These are phyloP conservation scores for Mycosphaerella arachidis DNA, from an alignment of 2,329 filamentous ascomycete species.

Conservation along the genomic window DNA sequence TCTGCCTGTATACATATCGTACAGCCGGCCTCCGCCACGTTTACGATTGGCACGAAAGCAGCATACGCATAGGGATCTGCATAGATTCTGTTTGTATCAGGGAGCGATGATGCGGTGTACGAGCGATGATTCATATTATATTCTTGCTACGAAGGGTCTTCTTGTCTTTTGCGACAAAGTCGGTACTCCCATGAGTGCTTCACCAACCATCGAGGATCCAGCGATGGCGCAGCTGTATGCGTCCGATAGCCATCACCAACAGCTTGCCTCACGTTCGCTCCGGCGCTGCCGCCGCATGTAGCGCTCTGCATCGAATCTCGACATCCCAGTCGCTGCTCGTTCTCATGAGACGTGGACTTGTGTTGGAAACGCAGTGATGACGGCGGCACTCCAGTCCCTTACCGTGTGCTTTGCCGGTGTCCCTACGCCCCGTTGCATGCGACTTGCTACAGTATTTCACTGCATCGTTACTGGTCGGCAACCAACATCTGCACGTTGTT, in stretches of 20 bases:
- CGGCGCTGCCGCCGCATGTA: neutral
- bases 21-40: neutral
- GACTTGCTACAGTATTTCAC: neutral
- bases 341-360: neutral
- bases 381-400: neutral
- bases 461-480: neutral
- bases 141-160: neutral
- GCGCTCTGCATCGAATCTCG: neutral
- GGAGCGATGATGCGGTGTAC: neutral
- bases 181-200: neutral
- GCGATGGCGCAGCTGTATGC: neutral
- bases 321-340: neutral
- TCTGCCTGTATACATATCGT: neutral
- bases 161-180: neutral
- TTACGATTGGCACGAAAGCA: neutral
- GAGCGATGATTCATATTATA: neutral
- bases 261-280: neutral
- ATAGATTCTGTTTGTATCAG: neutral
- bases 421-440: neutral
- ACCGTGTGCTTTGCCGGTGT: constrained; percentile 3
- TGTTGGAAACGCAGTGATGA: neutral
- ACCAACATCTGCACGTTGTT: neutral
- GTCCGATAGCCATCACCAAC: neutral
- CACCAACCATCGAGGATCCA: neutral
- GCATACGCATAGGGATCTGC: neutral